Percentiles rank a stretch among this genome's conserved stretches.
phyloP scores from a whole-genome alignment of 768 basidiomycete species.

The Termitomyces sp. region DNA sequence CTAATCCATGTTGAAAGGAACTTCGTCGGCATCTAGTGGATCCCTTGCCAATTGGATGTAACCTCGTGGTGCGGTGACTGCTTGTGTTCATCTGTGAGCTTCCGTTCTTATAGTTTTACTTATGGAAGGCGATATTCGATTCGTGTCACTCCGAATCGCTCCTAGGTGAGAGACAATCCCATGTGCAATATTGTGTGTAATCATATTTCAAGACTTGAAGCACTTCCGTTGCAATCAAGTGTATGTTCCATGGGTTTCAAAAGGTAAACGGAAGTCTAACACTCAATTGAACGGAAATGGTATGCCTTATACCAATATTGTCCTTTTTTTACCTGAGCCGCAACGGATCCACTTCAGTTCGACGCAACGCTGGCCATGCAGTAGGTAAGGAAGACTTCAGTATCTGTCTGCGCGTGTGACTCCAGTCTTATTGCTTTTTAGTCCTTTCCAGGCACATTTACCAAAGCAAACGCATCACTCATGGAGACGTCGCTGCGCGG shows the following conservation, averaged over 20 bases:
- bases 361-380: too few species aligned
- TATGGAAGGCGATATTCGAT: slow-evolving; percentile 25
- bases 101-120: too few species aligned
- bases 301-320: slow-evolving; percentile 8
- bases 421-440: background rate
- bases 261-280: slow-evolving; percentile 30
- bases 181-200: background rate
- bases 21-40: slow-evolving; percentile 30
- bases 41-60: slow-evolving; percentile 28
- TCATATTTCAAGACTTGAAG: slow-evolving; percentile 26
- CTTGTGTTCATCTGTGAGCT: too few species aligned
- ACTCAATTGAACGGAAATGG: slow-evolving; percentile 26
- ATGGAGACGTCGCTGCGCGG: background rate
- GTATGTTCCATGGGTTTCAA: slow-evolving; percentile 41
- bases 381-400: background rate
- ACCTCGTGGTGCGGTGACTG: slow-evolving; percentile 25
- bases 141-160: slow-evolving; percentile 36
- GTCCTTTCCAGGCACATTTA: slow-evolving; percentile 18
- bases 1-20: slow-evolving; percentile 16
- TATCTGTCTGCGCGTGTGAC: background rate
- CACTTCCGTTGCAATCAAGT: slow-evolving; percentile 39
- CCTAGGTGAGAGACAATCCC: slow-evolving; percentile 20
- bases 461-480: slow-evolving; percentile 17
- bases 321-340: background rate
- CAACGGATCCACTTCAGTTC: slow-evolving; percentile 4